phyloP scores from a whole-genome alignment of 169 alveolate species.

The Amoebophrya sp. region DNA sequence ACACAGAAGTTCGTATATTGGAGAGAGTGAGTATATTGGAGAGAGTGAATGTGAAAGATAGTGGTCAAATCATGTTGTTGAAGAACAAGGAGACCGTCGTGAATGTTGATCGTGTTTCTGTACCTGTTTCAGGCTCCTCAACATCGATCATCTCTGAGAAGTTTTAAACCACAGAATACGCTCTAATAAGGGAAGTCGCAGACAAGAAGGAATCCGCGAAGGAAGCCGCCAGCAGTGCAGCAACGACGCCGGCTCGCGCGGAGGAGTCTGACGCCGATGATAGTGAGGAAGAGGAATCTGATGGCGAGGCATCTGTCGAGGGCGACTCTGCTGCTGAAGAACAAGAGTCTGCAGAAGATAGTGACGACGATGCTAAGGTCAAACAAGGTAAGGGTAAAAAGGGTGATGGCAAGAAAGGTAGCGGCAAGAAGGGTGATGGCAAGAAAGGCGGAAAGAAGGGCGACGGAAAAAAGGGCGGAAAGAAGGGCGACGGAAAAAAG shows the following conservation, averaged over 20 bases:
- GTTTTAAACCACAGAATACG: background rate
- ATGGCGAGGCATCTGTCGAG: background rate
- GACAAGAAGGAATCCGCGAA: background rate
- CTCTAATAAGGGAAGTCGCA: background rate
- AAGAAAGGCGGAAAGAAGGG: background rate
- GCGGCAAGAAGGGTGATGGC: background rate
- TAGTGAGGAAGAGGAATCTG: background rate
- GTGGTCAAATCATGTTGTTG: background rate
- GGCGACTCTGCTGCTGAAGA: background rate
- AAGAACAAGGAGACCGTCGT: background rate
- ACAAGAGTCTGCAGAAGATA: background rate
- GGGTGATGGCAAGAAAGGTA: background rate
- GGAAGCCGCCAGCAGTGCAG: background rate
- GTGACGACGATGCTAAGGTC: background rate
- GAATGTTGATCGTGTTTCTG: background rate
- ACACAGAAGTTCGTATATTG: background rate
- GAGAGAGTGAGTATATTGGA: no score
- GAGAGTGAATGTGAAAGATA: background rate
- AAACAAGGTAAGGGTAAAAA: background rate
- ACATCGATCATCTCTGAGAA: background rate
- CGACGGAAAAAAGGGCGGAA: constrained; percentile 1
- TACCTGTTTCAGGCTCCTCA: background rate
- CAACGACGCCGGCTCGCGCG: background rate
- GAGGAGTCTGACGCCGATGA: constrained; percentile 15
- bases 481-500: background rate